Conservation (phyloP, 306 rosid genomes). For the Pyrus betulifolia region DNA sequence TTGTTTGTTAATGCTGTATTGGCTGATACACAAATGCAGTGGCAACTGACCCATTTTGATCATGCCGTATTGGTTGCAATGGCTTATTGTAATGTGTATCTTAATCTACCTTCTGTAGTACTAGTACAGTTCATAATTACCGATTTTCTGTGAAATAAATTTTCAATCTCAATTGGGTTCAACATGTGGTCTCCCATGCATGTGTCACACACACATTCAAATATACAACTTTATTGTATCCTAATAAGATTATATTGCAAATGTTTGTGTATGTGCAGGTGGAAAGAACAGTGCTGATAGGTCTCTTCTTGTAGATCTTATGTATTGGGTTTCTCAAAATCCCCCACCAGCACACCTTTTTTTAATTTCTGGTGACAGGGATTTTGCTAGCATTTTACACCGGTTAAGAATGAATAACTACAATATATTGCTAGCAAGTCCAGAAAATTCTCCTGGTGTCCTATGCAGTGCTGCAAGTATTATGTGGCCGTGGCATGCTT, state of each 20-base stretch:
- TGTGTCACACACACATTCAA: neutral
- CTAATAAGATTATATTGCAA: neutral
- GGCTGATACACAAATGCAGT: neutral
- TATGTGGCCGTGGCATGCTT: constrained; percentile 78
- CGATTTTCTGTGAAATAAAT: neutral
- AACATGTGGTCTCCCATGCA: neutral
- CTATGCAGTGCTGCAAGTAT: constrained; percentile 87
- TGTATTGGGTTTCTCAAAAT: constrained; percentile 87
- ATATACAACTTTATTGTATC: neutral
- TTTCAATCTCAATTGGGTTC: neutral
- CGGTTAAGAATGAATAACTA: constrained; percentile 82
- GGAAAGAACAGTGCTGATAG: constrained; percentile 79
- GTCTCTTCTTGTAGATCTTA: constrained; percentile 69
- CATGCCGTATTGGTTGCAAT: neutral
- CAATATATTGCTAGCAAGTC: constrained; percentile 70
- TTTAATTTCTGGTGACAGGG: constrained; percentile 70
- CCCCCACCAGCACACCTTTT: constrained; percentile 97
- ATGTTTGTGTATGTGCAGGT: constrained; percentile 43
- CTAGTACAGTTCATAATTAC: neutral
- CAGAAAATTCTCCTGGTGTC: constrained; percentile 40
- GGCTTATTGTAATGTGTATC: neutral
- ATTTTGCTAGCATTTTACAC: constrained; percentile 65
- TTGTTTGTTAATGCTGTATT: neutral
- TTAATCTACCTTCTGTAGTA: neutral
- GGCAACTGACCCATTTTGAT: neutral